A percentile compares a stretch with the other conserved stretches of the same genome.
These are phyloP conservation scores for Prosopis cineraria DNA, from an alignment of 306 rosid genomes.

Conservation along the genomic window DNA sequence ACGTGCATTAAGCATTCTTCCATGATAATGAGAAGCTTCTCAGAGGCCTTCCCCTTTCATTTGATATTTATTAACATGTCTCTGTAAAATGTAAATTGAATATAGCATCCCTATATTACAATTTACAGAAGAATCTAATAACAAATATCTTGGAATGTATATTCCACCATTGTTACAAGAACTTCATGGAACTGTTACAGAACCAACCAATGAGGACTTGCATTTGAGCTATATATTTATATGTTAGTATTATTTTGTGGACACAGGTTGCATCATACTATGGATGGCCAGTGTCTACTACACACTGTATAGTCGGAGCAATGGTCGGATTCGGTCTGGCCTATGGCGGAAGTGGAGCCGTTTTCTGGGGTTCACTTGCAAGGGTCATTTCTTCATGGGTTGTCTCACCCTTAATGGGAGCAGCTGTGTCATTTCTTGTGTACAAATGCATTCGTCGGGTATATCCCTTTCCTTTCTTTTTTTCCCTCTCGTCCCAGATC, in stretches of 20 bases:
- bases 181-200: neutral
- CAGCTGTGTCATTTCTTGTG: constrained; percentile 87
- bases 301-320: constrained; percentile 97
- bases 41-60: neutral
- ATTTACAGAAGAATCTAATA: too few species aligned
- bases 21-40: neutral
- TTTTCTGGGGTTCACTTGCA: constrained; percentile 94
- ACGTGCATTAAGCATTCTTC: neutral
- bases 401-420: constrained; percentile 89
- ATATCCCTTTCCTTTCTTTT: too few species aligned
- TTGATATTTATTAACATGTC: neutral
- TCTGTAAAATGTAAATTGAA: neutral
- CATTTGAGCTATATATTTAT: neutral
- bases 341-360: constrained; percentile 89
- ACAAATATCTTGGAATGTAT: too few species aligned
- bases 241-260: neutral
- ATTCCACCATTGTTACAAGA: neutral
- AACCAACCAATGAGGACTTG: constrained; percentile 1
- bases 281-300: constrained; percentile 99
- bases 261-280: constrained; percentile 82
- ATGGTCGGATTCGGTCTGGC: constrained; percentile 96
- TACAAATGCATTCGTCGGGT: constrained; percentile 96
- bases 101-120: neutral
- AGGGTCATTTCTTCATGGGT: constrained; percentile 93
- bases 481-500: constrained; percentile 26